Evolutionary conservation across 345 rosid genomes (phyloP).

Genomic region (Eucalyptus urophylla): DNA sequence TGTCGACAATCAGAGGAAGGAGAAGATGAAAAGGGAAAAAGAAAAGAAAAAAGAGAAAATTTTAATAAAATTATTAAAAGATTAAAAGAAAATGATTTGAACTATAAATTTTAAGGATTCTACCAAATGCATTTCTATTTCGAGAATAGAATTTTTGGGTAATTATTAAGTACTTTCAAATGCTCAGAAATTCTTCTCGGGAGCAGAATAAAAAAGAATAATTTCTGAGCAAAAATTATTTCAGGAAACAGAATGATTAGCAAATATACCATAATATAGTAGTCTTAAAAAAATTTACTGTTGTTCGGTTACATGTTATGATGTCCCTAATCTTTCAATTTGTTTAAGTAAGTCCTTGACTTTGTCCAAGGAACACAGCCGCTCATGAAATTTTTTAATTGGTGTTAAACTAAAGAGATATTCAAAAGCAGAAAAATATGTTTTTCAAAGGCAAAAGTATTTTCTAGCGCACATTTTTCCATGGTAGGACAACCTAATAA

Average conservation of each 20-base stretch:
- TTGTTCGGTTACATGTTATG: neutral
- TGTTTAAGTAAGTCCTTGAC: neutral
- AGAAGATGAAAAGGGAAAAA: too few relatives aligned
- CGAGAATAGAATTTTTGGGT: too few relatives aligned
- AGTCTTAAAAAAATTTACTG: too few relatives aligned
- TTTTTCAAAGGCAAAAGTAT: neutral
- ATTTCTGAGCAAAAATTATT: too few relatives aligned
- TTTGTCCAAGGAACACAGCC: neutral
- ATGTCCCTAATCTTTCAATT: neutral
- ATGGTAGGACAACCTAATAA: neutral
- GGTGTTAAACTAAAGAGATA: neutral
- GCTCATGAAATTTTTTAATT: neutral
- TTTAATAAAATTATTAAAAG: too few relatives aligned
- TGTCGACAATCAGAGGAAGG: too few relatives aligned
- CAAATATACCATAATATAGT: fast-evolving
- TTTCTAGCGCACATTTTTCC: neutral
- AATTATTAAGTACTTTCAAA: too few relatives aligned
- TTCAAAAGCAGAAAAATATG: neutral
- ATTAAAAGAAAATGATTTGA: too few relatives aligned
- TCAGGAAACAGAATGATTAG: fast-evolving
- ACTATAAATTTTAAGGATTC: too few relatives aligned
- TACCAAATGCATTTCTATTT: too few relatives aligned
- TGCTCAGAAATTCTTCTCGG: fast-evolving
- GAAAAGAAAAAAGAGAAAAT: too few relatives aligned
- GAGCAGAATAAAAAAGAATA: too few relatives aligned